Evolutionary conservation across 306 rosid genomes (phyloP).

Genomic region (Castanea crenata): DNA sequence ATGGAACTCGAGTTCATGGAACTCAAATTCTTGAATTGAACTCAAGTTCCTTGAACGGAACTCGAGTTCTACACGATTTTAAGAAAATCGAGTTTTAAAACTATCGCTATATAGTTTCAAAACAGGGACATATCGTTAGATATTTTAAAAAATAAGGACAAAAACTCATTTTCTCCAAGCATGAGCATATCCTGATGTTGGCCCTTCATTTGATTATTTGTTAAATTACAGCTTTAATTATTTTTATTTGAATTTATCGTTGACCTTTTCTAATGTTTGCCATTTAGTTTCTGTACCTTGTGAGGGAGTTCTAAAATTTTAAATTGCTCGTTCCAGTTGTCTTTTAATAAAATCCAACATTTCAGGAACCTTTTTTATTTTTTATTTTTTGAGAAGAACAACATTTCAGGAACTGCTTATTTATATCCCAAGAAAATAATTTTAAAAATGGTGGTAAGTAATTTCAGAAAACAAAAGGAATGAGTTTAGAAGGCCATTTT

Average conservation of each 20-base stretch:
- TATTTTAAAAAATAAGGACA: too few relatives aligned
- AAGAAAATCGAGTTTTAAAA: too few relatives aligned
- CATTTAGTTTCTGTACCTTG: neutral
- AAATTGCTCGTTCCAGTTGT: too few relatives aligned
- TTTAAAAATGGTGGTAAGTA: neutral
- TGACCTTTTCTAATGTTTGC: neutral
- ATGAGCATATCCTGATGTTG: neutral
- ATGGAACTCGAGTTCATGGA: too few relatives aligned
- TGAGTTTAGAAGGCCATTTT: too few relatives aligned
- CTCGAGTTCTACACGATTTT: too few relatives aligned
- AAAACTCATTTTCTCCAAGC: neutral
- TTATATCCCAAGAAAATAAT: slow-evolving; percentile 10
- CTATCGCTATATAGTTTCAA: too few relatives aligned
- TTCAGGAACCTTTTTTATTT: neutral
- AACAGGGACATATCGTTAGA: too few relatives aligned
- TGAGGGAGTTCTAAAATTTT: neutral
- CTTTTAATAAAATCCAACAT: neutral
- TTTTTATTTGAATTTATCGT: neutral
- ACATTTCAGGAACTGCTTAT: neutral
- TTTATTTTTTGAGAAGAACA: neutral
- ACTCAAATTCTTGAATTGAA: too few relatives aligned
- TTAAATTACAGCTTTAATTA: neutral
- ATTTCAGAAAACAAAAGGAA: neutral
- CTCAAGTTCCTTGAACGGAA: too few relatives aligned
- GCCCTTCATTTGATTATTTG: too few relatives aligned